A percentile compares a stretch with the other conserved stretches of the same genome.
These are phyloP conservation scores for Prunus persica DNA, from an alignment of 306 rosid genomes.

Conservation along the genomic window Prunus_persica_NCBIv2 NC_034012.1:3862001-3862500, in stretches of 20 bases:
- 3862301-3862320: too few relatives aligned
- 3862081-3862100: background rate
- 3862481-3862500: slow-evolving; percentile 56
- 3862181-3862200: slow-evolving; percentile 68
- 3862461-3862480: slow-evolving; percentile 51
- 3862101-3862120: background rate
- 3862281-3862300: background rate
- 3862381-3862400: slow-evolving; percentile 29
- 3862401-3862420: slow-evolving; percentile 52
- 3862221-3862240: slow-evolving; percentile 57
- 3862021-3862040: slow-evolving; percentile 85
- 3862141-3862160: slow-evolving; percentile 43
- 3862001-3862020: slow-evolving; percentile 99
- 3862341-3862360: background rate
- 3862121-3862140: background rate
- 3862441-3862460: slow-evolving; percentile 59
- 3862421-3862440: slow-evolving; percentile 60
- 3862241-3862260: slow-evolving; percentile 59
- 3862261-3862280: background rate
- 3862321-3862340: background rate
- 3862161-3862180: slow-evolving; percentile 64
- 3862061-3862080: slow-evolving; percentile 73
- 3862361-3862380: background rate
- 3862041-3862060: slow-evolving; percentile 46
- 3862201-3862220: slow-evolving; percentile 60